These are phyloP conservation scores for Anisodus acutangulus DNA, from an alignment of 257 asterid genomes.

Conservation along the genomic window DNA sequence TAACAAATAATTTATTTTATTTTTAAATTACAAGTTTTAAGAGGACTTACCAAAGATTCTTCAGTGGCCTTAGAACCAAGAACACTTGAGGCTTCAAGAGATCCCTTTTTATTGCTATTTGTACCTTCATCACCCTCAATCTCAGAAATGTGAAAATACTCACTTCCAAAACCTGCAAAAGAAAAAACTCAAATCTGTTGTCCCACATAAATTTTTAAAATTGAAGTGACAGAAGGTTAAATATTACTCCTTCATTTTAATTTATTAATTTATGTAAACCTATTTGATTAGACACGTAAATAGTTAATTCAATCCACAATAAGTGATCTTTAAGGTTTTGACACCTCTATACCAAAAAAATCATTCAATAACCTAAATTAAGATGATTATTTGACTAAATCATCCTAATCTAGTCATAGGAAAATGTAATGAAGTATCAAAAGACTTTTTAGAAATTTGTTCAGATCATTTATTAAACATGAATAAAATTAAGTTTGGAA, in stretches of 20 bases:
- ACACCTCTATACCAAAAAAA: not conserved
- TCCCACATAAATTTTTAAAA: no score
- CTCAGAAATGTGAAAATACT: slow-evolving; percentile 33
- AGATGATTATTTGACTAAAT: no score
- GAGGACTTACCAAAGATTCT: slow-evolving; percentile 62
- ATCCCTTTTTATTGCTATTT: slow-evolving; percentile 38
- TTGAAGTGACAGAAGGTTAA: not conserved
- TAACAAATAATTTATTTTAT: no score
- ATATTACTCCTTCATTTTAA: not conserved
- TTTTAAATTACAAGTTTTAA: no score
- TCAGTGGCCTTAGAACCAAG: slow-evolving; percentile 62
- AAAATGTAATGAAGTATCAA: no score
- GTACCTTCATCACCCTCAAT: slow-evolving; percentile 19
- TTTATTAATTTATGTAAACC: not conserved
- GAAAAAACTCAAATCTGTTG: not conserved
- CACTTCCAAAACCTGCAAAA: slow-evolving; percentile 52
- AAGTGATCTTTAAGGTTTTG: not conserved
- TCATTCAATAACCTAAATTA: not conserved
- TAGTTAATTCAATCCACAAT: no score
- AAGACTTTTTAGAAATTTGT: no score
- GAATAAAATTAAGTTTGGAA: no score
- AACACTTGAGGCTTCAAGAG: slow-evolving; percentile 49
- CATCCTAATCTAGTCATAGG: no score
- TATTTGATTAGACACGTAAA: not conserved
- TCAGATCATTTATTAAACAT: no score